These are phyloP conservation scores for Candida caryicola DNA, from an alignment of 805 yeast species.

Conservation along the genomic window DNA sequence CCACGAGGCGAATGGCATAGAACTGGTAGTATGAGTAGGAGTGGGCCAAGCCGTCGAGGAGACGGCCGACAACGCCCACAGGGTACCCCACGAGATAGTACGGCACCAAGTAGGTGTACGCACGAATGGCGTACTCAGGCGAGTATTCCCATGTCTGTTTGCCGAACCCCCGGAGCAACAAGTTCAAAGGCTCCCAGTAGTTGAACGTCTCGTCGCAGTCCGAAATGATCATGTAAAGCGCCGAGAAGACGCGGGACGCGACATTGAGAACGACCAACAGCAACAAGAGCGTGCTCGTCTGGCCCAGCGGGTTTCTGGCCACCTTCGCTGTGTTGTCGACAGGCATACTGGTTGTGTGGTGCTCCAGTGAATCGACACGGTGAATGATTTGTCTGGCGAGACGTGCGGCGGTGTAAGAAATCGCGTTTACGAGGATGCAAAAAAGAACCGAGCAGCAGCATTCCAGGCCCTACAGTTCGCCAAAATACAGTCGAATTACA, in stretches of 20 bases:
- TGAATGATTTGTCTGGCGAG: no score
- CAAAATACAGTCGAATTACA: no score
- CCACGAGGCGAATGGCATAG: conserved; percentile 49
- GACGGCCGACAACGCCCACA: conserved; percentile 6
- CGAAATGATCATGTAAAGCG: conserved; percentile 64
- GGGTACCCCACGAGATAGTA: conserved; percentile 33
- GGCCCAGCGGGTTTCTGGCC: no score
- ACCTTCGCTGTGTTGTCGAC: no score
- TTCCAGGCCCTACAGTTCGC: no score
- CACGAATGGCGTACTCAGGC: conserved; percentile 81
- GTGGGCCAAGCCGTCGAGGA: conserved; percentile 14
- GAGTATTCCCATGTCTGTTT: conserved; percentile 97
- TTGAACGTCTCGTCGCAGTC: conserved; percentile 94
- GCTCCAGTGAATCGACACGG: no score
- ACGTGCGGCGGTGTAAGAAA: no score
- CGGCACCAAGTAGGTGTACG: conserved; percentile 73
- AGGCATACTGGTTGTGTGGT: no score
- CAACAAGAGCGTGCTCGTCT: no score
- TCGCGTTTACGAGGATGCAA: no score
- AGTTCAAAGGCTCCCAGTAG: conserved; percentile 91
- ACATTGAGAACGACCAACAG: conserved; percentile 13
- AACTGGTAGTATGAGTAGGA: conserved; percentile 36
- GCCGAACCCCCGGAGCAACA: conserved; percentile 76
- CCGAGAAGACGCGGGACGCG: conserved; percentile 32
- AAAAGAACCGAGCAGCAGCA: no score